phyloP scores from a whole-genome alignment of 2,329 filamentous ascomycete genomes.

The Taxawa tesnikishii region DNA sequence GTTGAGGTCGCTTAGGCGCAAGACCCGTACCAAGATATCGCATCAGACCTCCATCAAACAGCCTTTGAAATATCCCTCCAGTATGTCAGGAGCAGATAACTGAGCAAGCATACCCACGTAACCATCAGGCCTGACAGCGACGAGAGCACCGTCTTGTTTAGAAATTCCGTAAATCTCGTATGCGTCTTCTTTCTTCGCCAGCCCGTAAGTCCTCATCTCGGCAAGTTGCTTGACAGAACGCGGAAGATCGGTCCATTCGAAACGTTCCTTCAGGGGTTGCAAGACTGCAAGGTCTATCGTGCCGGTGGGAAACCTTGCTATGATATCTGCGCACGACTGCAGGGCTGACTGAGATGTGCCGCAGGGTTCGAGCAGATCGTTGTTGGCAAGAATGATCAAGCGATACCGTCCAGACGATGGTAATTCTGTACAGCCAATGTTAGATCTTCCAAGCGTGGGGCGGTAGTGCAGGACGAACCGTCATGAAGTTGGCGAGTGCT shows the following conservation, averaged over 20 bases:
- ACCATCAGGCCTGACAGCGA: conserved; percentile 54
- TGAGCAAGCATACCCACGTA: conserved; percentile 35
- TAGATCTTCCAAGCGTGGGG: background rate
- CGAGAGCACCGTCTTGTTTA: conserved; percentile 40
- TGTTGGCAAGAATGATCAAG: conserved; percentile 11
- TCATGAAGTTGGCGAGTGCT: conserved; percentile 16
- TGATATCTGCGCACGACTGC: conserved; percentile 7
- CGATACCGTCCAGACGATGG: conserved; percentile 15
- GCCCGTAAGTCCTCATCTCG: conserved; percentile 12
- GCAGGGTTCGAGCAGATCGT: conserved; percentile 9
- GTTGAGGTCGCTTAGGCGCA: too few relatives aligned
- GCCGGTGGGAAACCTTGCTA: conserved; percentile 7
- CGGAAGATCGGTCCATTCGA: conserved; percentile 13
- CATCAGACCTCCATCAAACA: conserved; percentile 3
- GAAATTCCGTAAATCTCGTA: conserved; percentile 49
- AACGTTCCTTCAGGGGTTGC: conserved; percentile 8
- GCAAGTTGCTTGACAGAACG: conserved; percentile 7
- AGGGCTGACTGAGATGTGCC: conserved; percentile 8
- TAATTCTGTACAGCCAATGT: conserved; percentile 10
- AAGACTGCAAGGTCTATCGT: conserved; percentile 10
- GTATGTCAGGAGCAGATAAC: conserved; percentile 8
- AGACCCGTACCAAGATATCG: too few relatives aligned
- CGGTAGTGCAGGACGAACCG: conserved; percentile 6
- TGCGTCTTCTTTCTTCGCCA: conserved; percentile 14
- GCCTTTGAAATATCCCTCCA: conserved; percentile 17